A percentile compares a stretch with the other conserved stretches of the same genome.
These are phyloP conservation scores for Salix exigua DNA, from an alignment of 345 rosid species.

Conservation along the genomic window DNA sequence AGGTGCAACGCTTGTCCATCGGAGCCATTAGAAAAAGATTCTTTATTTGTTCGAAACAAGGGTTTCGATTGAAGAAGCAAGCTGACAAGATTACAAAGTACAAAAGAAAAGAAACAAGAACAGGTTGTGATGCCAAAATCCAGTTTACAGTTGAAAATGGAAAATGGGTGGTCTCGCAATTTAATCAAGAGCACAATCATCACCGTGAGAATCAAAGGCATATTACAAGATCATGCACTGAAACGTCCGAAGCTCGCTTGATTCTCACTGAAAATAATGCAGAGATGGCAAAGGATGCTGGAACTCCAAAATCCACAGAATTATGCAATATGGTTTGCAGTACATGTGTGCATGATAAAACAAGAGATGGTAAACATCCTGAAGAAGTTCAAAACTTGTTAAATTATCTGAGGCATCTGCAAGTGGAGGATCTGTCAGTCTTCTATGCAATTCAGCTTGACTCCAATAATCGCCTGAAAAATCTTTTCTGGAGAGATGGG, in stretches of 20 bases:
- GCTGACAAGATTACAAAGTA: constrained; percentile 1
- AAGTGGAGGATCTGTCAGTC: constrained; percentile 22
- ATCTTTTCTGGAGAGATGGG: constrained; percentile 28
- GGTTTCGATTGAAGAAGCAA: constrained; percentile 13
- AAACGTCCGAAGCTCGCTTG: background rate
- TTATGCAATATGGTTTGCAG: too few species aligned
- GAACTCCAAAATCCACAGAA: background rate
- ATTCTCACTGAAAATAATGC: background rate
- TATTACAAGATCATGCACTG: background rate
- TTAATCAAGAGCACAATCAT: constrained; percentile 13
- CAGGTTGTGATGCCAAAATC: constrained; percentile 21
- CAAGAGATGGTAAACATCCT: background rate
- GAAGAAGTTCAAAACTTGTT: constrained; percentile 17
- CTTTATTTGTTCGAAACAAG: constrained; percentile 22
- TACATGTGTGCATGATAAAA: too few species aligned
- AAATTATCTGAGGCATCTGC: constrained; percentile 7
- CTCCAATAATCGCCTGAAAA: background rate
- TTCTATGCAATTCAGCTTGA: constrained; percentile 9
- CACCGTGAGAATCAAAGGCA: background rate
- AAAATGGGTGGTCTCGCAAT: constrained; percentile 12
- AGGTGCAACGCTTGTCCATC: constrained; percentile 6
- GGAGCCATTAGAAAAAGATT: constrained; percentile 8
- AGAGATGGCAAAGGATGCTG: background rate
- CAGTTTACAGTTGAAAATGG: constrained; percentile 11
- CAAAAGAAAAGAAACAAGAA: constrained; percentile 26